Evolutionary conservation across 2,329 filamentous ascomycete species (phyloP), one percentile per base, ranked within the genome.

Genomic region (Alternaria incomplexa): DNA sequence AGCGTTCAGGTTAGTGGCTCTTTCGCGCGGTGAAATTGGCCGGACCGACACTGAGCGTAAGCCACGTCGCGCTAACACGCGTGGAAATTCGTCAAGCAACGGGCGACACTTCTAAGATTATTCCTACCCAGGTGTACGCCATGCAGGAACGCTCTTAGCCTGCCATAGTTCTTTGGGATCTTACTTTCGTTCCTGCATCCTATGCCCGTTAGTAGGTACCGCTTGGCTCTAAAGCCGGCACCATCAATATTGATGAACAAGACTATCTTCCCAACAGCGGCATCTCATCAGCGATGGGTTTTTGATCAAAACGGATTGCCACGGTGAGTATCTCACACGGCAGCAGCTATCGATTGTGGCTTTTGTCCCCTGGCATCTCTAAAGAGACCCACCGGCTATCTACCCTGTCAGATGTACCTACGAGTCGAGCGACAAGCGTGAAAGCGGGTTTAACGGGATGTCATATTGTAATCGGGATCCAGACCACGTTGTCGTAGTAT

Each of bases 401-500:
- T 32, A 53, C 20, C 47, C 36, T 58, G 23, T 25, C 46, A 25
- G 13, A 30, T 45, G 20, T 46, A 26, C 25, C 13, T 15, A 43
- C 40, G 47, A 53, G 40, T 44, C 28, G 11, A 13, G 20, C 6
- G 22, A 53, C 45, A 52, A 32, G 56, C 32, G 47, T 17, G 23
- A 36, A 50, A 62, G 28, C 50, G 32, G 51, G 25, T 46, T 45
- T n/a, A 32, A 48, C 51, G 53, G 43, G 48, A 54, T 43, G 17
- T 30, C 26, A 30, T 28, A 22, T 44, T 26, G 58, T 48, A 40
- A 25, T 26, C 50, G 44, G 50, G 40, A 61, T 48, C 47, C 61
- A 54, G 32, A 58, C 53, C 53, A 28, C 26, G 52, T 43, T 44
- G 36, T 55, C 52, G 52, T 44, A 13, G 53, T 56, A 56, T 32